A percentile compares a stretch with the other conserved stretches of the same genome.
Evolutionary conservation across 2,329 filamentous ascomycete genomes (phyloP).

Genomic region (Aciculosporium take): DNA sequence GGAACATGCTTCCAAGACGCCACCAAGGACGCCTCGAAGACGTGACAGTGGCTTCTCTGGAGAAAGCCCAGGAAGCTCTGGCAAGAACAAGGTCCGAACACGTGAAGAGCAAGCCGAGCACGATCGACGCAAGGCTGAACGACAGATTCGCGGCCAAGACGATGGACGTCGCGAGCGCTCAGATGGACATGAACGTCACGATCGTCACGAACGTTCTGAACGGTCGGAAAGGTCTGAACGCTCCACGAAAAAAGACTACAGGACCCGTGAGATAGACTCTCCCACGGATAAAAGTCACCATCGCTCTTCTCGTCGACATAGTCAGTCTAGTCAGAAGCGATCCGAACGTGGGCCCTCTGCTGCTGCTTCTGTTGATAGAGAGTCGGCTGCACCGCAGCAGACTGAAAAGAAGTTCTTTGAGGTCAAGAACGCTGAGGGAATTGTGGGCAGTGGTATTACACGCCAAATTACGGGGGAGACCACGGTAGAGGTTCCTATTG

Average conservation of each 20-base stretch:
- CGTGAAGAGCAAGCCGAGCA: constrained; percentile 36
- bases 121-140: constrained; percentile 35
- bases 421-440: constrained; percentile 23
- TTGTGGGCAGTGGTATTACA: constrained; percentile 13
- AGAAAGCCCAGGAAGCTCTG: constrained; percentile 23
- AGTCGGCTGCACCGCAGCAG: constrained; percentile 8
- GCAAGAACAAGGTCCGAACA: constrained; percentile 23
- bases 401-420: constrained; percentile 29
- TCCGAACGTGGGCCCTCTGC: constrained; percentile 17
- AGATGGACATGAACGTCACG: constrained; percentile 9
- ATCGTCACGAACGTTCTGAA: constrained; percentile 11
- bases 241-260: constrained; percentile 10
- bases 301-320: constrained; percentile 28
- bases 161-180: constrained; percentile 13
- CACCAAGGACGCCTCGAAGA: constrained; percentile 25
- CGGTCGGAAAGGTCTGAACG: constrained; percentile 6
- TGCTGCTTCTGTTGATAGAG: constrained; percentile 12
- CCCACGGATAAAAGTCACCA: constrained; percentile 17
- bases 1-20: constrained; percentile 20
- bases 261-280: constrained; percentile 21
- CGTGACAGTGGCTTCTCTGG: constrained; percentile 32
- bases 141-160: constrained; percentile 18
- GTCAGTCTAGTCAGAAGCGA: constrained; percentile 21
- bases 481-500: constrained; percentile 1
- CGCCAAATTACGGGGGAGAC: constrained; percentile 13